Evolutionary conservation across 257 asterid species (phyloP).

Genomic region (Solanum pimpinellifolium): DNA sequence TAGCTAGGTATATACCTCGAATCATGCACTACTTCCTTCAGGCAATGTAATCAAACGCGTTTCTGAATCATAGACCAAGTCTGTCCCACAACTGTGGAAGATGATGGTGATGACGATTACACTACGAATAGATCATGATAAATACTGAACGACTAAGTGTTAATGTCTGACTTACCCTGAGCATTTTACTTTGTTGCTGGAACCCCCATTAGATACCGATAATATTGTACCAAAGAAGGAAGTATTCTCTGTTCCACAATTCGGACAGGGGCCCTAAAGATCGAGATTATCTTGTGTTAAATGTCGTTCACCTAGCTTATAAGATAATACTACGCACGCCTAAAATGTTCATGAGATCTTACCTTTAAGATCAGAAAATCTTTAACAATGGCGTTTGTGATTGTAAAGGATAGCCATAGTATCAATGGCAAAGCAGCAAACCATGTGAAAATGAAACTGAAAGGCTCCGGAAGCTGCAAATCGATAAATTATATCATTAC

Average conservation of each 20-base stretch:
- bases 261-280: conserved; percentile 90
- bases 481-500: background rate
- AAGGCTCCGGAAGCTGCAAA: conserved; percentile 96
- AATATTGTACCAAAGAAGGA: conserved; percentile 96
- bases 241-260: conserved; percentile 88
- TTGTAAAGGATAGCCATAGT: conserved; percentile 59
- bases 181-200: conserved; percentile 58
- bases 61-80: conserved; percentile 19
- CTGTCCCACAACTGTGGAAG: conserved; percentile 23
- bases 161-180: conserved; percentile 38
- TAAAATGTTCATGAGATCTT: background rate
- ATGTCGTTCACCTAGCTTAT: background rate
- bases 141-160: background rate
- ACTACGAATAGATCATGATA: background rate
- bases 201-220: conserved; percentile 75
- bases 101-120: background rate
- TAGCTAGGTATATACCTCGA: conserved; percentile 10
- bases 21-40: conserved; percentile 28
- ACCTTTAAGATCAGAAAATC: conserved; percentile 83
- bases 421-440: conserved; percentile 85
- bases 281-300: background rate
- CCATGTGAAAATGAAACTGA: conserved; percentile 97
- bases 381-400: conserved; percentile 54
- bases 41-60: conserved; percentile 42
- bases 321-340: background rate